These are phyloP conservation scores for Triticum monococcum DNA, from an alignment of 176 grass and related monocot genomes.

Conservation along the genomic window DNA sequence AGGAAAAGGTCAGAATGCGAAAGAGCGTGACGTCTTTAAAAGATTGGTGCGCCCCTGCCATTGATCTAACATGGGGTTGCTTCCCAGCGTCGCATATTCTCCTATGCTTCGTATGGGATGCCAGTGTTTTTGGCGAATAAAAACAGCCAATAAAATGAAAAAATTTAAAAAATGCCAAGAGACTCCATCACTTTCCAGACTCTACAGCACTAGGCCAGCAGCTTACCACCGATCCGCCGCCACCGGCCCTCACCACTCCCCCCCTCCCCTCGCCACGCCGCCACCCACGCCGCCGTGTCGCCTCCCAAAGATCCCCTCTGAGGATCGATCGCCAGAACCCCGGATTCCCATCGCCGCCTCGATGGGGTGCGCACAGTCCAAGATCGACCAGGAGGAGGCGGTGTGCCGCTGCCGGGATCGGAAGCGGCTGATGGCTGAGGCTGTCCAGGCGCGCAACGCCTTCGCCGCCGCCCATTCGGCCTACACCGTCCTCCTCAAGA, in stretches of 20 bases:
- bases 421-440: slow-evolving; percentile 50
- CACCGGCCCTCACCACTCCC: neutral
- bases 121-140: too few relatives aligned
- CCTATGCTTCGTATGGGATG: too few relatives aligned
- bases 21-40: too few relatives aligned
- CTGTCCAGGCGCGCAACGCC: slow-evolving; percentile 69
- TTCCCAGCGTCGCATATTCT: too few relatives aligned
- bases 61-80: too few relatives aligned
- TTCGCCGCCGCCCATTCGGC: slow-evolving; percentile 88
- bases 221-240: neutral
- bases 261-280: neutral
- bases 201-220: too few relatives aligned
- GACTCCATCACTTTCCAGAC: too few relatives aligned
- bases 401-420: slow-evolving; percentile 78
- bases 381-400: slow-evolving; percentile 94
- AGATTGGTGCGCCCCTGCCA: too few relatives aligned
- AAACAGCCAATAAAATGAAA: too few relatives aligned
- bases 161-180: too few relatives aligned
- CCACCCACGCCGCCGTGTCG: neutral
- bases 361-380: slow-evolving; percentile 92
- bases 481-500: slow-evolving; percentile 68
- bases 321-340: slow-evolving; percentile 13
- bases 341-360: neutral
- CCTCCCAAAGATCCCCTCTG: neutral
- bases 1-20: too few relatives aligned